Conservation (phyloP, 2,329 filamentous ascomycete genomes). For the Ophiostoma montium region DNA sequence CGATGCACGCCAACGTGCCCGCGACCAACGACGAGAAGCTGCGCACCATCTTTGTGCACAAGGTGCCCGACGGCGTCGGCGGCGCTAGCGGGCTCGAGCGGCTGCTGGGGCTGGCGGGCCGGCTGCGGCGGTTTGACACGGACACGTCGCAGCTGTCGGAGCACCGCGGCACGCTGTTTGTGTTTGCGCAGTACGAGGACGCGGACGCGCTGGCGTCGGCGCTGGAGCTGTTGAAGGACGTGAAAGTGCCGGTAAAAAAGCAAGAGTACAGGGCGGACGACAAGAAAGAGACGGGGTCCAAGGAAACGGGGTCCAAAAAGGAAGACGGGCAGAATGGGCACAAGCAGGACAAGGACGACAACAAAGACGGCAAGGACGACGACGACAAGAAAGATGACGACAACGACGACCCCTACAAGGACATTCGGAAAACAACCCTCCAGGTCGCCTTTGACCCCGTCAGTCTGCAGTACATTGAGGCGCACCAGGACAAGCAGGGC, state of each 20-base stretch:
- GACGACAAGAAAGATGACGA: constrained; percentile 17
- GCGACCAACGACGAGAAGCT: constrained; percentile 84
- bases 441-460: constrained; percentile 68
- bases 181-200: constrained; percentile 92
- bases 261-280: constrained; percentile 36
- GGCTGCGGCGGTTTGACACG: constrained; percentile 72
- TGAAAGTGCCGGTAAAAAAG: constrained; percentile 69
- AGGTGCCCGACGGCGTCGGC: constrained; percentile 65
- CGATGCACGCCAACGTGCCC: constrained; percentile 58
- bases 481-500: constrained; percentile 54
- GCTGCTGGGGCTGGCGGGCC: constrained; percentile 63
- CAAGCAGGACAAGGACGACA: constrained; percentile 30
- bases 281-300: constrained; percentile 18
- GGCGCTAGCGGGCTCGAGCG: constrained; percentile 68
- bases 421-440: constrained; percentile 55
- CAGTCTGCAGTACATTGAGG: constrained; percentile 72
- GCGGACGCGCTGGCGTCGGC: constrained; percentile 75
- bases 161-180: constrained; percentile 73
- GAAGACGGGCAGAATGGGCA: constrained; percentile 22
- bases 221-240: constrained; percentile 67
- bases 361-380: constrained; percentile 23
- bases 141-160: constrained; percentile 46
- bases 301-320: background rate
- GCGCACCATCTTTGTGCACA: constrained; percentile 78
- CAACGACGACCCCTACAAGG: constrained; percentile 32